These are phyloP conservation scores for Sophora flavescens DNA, from an alignment of 306 rosid species.

Conservation along the genomic window DNA sequence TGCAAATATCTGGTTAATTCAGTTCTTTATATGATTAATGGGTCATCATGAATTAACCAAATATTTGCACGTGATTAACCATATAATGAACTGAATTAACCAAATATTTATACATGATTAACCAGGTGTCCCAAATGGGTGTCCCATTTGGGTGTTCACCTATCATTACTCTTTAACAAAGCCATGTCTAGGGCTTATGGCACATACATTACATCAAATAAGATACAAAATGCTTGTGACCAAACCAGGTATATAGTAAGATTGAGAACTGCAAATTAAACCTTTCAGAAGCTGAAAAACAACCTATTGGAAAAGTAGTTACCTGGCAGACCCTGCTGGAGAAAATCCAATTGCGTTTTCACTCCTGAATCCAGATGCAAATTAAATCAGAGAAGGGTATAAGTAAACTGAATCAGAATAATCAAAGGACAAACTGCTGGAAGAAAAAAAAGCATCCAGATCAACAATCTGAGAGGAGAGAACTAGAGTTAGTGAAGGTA, in stretches of 20 bases:
- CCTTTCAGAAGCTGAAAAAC: slow-evolving; percentile 33
- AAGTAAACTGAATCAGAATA: slow-evolving; percentile 35
- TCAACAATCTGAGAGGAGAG: slow-evolving; percentile 29
- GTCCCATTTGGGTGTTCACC: too few relatives aligned
- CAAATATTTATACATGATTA: too few relatives aligned
- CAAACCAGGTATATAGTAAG: slow-evolving; percentile 23
- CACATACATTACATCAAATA: slow-evolving; percentile 23
- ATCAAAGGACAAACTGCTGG: slow-evolving; percentile 18
- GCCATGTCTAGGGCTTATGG: background rate
- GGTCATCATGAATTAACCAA: too few relatives aligned
- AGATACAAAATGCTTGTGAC: slow-evolving; percentile 31
- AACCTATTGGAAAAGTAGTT: slow-evolving; percentile 38
- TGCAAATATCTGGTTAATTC: too few relatives aligned
- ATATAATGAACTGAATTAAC: too few relatives aligned
- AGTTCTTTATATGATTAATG: too few relatives aligned
- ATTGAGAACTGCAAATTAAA: slow-evolving; percentile 30
- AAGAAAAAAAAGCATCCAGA: slow-evolving; percentile 21
- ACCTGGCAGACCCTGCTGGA: slow-evolving; percentile 96
- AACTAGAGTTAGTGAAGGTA: too few relatives aligned
- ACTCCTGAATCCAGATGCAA: slow-evolving; percentile 68
- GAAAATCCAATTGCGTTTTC: slow-evolving; percentile 87
- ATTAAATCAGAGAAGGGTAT: slow-evolving; percentile 16
- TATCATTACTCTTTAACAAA: slow-evolving; percentile 4
- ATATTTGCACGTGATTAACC: too few relatives aligned
- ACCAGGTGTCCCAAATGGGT: too few relatives aligned